A percentile compares a stretch with the other conserved stretches of the same genome.
phyloP scores from a whole-genome alignment of 2,329 filamentous ascomycete species.

The Neopestalotiopsis clavispora region DNA sequence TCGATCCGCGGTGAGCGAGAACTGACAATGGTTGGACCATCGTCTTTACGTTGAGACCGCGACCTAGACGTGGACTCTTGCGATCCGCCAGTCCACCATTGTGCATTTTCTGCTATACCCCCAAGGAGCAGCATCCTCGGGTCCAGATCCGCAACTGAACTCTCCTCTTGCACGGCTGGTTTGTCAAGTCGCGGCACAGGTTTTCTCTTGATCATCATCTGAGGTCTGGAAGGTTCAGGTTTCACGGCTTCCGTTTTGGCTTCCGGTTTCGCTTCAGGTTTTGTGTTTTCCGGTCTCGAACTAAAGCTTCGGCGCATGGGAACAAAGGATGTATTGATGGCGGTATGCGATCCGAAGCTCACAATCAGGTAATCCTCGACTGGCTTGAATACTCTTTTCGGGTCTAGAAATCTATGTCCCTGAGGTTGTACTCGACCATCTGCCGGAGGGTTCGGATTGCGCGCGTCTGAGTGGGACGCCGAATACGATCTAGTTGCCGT shows the following conservation, averaged over 20 bases:
- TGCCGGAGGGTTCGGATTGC: conserved; percentile 26
- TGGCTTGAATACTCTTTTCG: conserved; percentile 71
- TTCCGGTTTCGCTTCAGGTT: not conserved
- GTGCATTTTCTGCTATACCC: conserved; percentile 79
- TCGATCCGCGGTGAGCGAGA: conserved; percentile 72
- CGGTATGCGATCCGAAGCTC: conserved; percentile 72
- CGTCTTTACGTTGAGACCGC: conserved; percentile 39
- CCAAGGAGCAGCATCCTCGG: conserved; percentile 76
- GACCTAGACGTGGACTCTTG: conserved; percentile 40
- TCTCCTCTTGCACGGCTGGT: conserved; percentile 37
- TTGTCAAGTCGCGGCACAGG: conserved; percentile 38
- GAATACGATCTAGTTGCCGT: conserved; percentile 46
- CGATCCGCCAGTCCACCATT: conserved; percentile 77
- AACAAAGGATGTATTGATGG: conserved; percentile 78
- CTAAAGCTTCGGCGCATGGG: conserved; percentile 47
- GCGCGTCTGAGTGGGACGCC: conserved; percentile 47
- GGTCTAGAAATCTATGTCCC: conserved; percentile 33
- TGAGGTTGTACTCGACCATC: conserved; percentile 12
- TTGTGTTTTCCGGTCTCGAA: conserved; percentile 2
- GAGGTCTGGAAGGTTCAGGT: conserved; percentile 25
- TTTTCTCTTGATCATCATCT: conserved; percentile 33
- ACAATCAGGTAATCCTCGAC: conserved; percentile 78
- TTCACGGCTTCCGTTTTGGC: not conserved
- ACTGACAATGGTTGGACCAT: conserved; percentile 50
- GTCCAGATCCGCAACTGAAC: conserved; percentile 67